A percentile compares a stretch with the other conserved stretches of the same genome.
phyloP scores from a whole-genome alignment of 306 rosid species.

The Dalbergia cultrata region DNA sequence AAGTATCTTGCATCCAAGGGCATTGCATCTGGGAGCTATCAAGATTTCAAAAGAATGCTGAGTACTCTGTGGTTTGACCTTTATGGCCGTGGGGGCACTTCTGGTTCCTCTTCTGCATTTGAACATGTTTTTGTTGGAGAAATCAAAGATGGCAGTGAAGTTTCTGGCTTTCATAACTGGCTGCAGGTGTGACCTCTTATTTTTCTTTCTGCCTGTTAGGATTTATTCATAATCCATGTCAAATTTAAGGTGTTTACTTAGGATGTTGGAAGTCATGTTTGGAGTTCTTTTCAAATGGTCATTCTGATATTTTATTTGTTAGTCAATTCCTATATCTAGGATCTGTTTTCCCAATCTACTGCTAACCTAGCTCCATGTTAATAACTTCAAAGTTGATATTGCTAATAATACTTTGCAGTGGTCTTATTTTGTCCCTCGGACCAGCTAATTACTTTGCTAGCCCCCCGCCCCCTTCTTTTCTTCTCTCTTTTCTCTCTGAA shows the following conservation, averaged over 20 bases:
- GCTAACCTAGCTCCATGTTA: constrained; percentile 8
- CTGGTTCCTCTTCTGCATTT: constrained; percentile 92
- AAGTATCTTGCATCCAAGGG: constrained; percentile 77
- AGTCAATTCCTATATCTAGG: constrained; percentile 2
- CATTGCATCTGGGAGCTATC: constrained; percentile 61
- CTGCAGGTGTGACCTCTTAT: constrained; percentile 72
- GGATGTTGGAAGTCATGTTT: constrained; percentile 17
- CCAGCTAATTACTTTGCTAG: no score
- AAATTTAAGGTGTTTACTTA: constrained; percentile 9
- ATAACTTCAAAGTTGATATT: constrained; percentile 39
- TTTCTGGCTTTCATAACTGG: constrained; percentile 98
- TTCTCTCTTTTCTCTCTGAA: no score
- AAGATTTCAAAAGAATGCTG: constrained; percentile 76
- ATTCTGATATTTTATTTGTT: constrained; percentile 24
- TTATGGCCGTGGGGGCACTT: constrained; percentile 88
- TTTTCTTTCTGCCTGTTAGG: background rate
- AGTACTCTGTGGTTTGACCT: constrained; percentile 87
- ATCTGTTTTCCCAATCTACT: constrained; percentile 11
- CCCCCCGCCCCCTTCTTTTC: no score
- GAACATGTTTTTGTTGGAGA: constrained; percentile 99
- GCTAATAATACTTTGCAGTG: constrained; percentile 18
- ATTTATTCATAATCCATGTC: constrained; percentile 20
- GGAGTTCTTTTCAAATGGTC: constrained; percentile 32
- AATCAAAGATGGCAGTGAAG: constrained; percentile 74
- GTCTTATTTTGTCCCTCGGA: background rate